Percentiles rank a stretch among this genome's conserved stretches.
These are phyloP conservation scores for Solanum appendiculatum DNA, from an alignment of 257 asterid genomes.

Conservation along the genomic window DNA sequence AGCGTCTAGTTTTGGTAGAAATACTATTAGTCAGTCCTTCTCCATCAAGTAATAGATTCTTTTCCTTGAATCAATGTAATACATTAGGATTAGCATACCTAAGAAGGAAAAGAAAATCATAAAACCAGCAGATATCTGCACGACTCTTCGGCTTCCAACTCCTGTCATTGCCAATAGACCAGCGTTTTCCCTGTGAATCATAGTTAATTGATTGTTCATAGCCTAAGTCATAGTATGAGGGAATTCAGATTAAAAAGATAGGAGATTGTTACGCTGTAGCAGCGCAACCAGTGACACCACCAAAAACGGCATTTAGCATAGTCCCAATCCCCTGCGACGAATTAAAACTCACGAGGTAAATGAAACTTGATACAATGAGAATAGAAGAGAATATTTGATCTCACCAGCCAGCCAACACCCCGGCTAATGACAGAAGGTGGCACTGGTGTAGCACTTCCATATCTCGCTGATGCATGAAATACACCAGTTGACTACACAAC, in stretches of 20 bases:
- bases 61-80: not conserved
- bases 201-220: not conserved
- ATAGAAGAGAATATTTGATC: not conserved
- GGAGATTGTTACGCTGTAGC: slow-evolving; percentile 51
- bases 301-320: slow-evolving; percentile 54
- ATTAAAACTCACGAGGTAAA: not conserved
- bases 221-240: not conserved
- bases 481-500: slow-evolving; percentile 59
- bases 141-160: slow-evolving; percentile 74
- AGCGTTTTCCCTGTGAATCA: slow-evolving; percentile 48
- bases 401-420: slow-evolving; percentile 81
- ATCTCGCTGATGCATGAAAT: slow-evolving; percentile 76
- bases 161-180: slow-evolving; percentile 74
- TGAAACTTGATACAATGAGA: not conserved
- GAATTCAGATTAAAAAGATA: not conserved
- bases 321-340: slow-evolving; percentile 58
- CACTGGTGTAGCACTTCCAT: slow-evolving; percentile 79
- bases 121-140: slow-evolving; percentile 57
- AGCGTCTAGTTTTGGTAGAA: not conserved
- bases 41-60: not conserved
- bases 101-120: slow-evolving; percentile 70
- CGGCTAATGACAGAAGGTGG: slow-evolving; percentile 84
- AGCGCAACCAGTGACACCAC: slow-evolving; percentile 54
- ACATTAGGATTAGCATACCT: slow-evolving; percentile 22
- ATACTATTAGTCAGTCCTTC: not conserved